A percentile compares a stretch with the other conserved stretches of the same genome.
Evolutionary conservation across 2,329 filamentous ascomycete species (phyloP).

Genomic region (Pestalotiopsis sp.): DNA sequence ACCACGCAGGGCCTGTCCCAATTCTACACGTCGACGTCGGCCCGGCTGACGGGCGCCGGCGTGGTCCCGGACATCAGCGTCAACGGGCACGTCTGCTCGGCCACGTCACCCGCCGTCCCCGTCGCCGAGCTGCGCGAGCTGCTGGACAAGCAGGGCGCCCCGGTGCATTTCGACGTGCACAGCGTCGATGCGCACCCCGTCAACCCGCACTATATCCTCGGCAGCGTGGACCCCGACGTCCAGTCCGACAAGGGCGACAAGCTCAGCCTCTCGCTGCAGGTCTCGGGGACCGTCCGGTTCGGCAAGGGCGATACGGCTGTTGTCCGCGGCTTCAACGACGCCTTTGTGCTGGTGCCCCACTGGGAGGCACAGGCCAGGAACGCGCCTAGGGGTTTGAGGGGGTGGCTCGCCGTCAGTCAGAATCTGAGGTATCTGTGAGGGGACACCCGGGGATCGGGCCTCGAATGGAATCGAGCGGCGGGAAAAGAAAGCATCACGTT

Average conservation of each 20-base stretch:
- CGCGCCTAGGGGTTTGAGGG: conserved; percentile 51
- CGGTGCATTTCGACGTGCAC: conserved; percentile 65
- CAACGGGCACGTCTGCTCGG: conserved; percentile 67
- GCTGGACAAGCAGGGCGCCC: conserved; percentile 57
- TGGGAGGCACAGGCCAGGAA: conserved; percentile 58
- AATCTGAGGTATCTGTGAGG: conserved; percentile 62
- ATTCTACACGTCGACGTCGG: conserved; percentile 69
- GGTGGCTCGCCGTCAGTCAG: conserved; percentile 71
- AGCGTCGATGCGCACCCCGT: conserved; percentile 77
- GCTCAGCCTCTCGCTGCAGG: conserved; percentile 71
- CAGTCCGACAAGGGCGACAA: conserved; percentile 49
- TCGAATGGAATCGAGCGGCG: background rate
- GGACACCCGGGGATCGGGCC: background rate
- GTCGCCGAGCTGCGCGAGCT: conserved; percentile 67
- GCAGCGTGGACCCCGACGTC: conserved; percentile 48
- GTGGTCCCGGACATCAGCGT: conserved; percentile 69
- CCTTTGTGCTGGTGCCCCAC: conserved; percentile 78
- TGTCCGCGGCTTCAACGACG: conserved; percentile 75
- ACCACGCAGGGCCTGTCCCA: conserved; percentile 52
- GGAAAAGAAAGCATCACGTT: background rate
- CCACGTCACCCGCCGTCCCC: conserved; percentile 28
- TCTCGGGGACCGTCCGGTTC: conserved; percentile 72
- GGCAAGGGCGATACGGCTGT: conserved; percentile 63
- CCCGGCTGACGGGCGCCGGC: conserved; percentile 49
- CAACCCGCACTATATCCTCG: conserved; percentile 64